A percentile compares a stretch with the other conserved stretches of the same genome.
Conservation (phyloP, 768 basidiomycete genomes). For the Lactifluus volemus region DNA sequence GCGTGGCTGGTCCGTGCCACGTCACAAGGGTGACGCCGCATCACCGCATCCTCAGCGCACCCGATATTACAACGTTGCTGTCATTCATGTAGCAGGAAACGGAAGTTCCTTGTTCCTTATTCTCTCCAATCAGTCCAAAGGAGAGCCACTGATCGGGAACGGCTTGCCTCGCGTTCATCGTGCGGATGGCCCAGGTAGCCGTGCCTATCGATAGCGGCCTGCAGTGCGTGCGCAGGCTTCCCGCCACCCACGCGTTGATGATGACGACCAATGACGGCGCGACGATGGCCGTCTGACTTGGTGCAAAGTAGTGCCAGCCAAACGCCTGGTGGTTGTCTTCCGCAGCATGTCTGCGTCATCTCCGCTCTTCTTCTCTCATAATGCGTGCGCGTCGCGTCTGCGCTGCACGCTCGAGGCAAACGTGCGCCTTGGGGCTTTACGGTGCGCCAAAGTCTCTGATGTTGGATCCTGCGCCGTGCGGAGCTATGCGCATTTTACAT, state of each 20-base stretch:
- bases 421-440: constrained; percentile 1
- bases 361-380: constrained; percentile 8
- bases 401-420: constrained; percentile 9
- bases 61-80: constrained; percentile 12
- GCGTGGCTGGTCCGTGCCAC: constrained; percentile 11
- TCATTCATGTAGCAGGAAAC: constrained; percentile 6
- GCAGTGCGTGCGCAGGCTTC: constrained; percentile 11
- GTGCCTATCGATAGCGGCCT: constrained; percentile 18
- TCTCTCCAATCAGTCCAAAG: background rate
- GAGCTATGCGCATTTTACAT: background rate
- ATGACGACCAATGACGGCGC: constrained; percentile 9
- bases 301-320: constrained; percentile 5
- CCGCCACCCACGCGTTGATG: constrained; percentile 12
- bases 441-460: background rate
- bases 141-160: constrained; percentile 17
- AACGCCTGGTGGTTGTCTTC: constrained; percentile 10
- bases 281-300: constrained; percentile 1
- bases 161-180: constrained; percentile 14
- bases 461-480: background rate
- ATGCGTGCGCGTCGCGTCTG: constrained; percentile 6
- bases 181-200: constrained; percentile 14
- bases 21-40: constrained; percentile 14
- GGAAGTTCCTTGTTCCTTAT: constrained; percentile 14
- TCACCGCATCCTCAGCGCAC: constrained; percentile 18
- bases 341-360: constrained; percentile 18